Percentiles rank a stretch among this genome's conserved stretches.
phyloP scores from a whole-genome alignment of 2,329 filamentous ascomycete genomes.

The Talaromyces sp. region DNA sequence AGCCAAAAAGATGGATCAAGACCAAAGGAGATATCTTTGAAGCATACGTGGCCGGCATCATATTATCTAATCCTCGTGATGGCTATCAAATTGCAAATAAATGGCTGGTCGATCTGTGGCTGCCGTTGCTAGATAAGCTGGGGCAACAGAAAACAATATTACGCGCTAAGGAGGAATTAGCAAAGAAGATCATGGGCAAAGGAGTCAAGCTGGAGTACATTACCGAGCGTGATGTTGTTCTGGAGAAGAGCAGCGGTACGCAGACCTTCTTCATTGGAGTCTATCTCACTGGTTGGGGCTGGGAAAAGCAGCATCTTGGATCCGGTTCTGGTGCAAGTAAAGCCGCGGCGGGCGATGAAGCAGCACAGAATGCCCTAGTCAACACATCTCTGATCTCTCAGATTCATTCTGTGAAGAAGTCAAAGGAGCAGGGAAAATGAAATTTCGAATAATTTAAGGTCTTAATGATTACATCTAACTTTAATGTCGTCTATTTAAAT shows the following conservation, averaged over 20 bases:
- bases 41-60: slow-evolving; percentile 79
- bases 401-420: slow-evolving; percentile 39
- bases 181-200: slow-evolving; percentile 56
- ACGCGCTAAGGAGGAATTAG: slow-evolving; percentile 58
- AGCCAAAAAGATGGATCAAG: slow-evolving; percentile 66
- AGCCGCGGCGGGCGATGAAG: slow-evolving; percentile 48
- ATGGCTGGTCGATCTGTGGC: slow-evolving; percentile 80
- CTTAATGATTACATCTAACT: too few species aligned
- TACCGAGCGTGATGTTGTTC: slow-evolving; percentile 42
- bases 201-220: slow-evolving; percentile 65
- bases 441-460: too few species aligned
- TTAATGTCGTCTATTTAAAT: too few species aligned
- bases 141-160: slow-evolving; percentile 30
- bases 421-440: slow-evolving; percentile 1
- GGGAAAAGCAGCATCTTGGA: slow-evolving; percentile 46
- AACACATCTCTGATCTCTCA: slow-evolving; percentile 44
- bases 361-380: slow-evolving; percentile 44
- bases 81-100: slow-evolving; percentile 64
- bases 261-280: slow-evolving; percentile 50
- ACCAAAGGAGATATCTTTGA: slow-evolving; percentile 87
- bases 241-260: slow-evolving; percentile 37
- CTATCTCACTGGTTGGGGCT: slow-evolving; percentile 53
- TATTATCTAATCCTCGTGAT: slow-evolving; percentile 65
- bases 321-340: slow-evolving; percentile 50
- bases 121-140: slow-evolving; percentile 57